Evolutionary conservation across 164 flowering plant genomes (phyloP).

Genomic region (Berberis vulgaris): DNA sequence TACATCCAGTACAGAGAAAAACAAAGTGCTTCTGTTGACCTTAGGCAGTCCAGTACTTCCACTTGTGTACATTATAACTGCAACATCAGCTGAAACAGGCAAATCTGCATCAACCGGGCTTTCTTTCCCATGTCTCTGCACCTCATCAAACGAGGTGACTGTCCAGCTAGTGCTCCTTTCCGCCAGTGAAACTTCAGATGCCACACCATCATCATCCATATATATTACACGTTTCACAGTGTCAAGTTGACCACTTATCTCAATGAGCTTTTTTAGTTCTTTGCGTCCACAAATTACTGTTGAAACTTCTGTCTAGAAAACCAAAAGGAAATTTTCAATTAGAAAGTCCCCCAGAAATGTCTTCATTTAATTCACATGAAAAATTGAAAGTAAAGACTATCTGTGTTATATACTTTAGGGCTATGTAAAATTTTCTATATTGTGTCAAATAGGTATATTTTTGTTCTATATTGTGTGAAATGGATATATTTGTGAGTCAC

Average conservation of each 20-base stretch:
- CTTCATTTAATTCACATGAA: neutral
- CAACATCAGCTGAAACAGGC: slow-evolving; percentile 80
- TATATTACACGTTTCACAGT: slow-evolving; percentile 77
- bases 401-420: too few relatives aligned
- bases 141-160: slow-evolving; percentile 49
- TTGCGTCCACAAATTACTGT: slow-evolving; percentile 89
- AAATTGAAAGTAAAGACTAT: too few relatives aligned
- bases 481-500: too few relatives aligned
- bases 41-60: slow-evolving; percentile 99
- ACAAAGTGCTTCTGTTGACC: slow-evolving; percentile 32
- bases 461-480: too few relatives aligned
- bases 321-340: slow-evolving; percentile 2
- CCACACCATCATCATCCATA: slow-evolving; percentile 58
- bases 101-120: slow-evolving; percentile 56
- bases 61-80: slow-evolving; percentile 98
- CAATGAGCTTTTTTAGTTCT: slow-evolving; percentile 72
- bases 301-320: slow-evolving; percentile 81
- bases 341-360: neutral
- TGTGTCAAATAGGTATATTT: too few relatives aligned
- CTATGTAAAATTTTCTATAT: too few relatives aligned
- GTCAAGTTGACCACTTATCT: slow-evolving; percentile 75
- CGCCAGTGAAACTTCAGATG: slow-evolving; percentile 28
- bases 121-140: slow-evolving; percentile 58
- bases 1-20: too few relatives aligned
- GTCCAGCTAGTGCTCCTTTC: slow-evolving; percentile 43